Base-by-base conservation (phyloP, 2,329 filamentous ascomycete species). In the Monascus ruber region DNA sequence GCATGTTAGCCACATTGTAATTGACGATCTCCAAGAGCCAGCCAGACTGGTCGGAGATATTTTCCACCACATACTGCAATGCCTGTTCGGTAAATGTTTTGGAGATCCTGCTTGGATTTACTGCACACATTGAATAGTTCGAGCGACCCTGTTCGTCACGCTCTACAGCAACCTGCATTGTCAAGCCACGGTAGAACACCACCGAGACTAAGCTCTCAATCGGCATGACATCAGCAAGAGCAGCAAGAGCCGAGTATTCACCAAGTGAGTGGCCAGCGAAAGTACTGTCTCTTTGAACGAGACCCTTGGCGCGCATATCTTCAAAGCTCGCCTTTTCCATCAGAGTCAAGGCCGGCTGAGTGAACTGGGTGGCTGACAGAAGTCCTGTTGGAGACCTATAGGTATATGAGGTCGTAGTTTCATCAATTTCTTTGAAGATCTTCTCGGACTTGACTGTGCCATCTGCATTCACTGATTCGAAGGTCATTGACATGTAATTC, bases 241-340 rank as follows among this genome's bases (percentile, higher is more conserved):
- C 91, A 46, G 91, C 91, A 47, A 98, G 79, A 6, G 91, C 91
- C 46, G 88, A 95, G 72, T 98, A 98, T 70, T 98, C 91, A 65
- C 91, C 91, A 24, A 98, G 79, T 1, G 93, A 98, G 72, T 98
- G 91, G 49, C 91, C 91, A 9, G 91, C 91, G 61, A 98, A 98
- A 50, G 84, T 94, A 75, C 86, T 95, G 70, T 96, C 89, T 43
- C 86, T 77, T 53, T 94, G 87, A 27, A 98, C 89, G 28, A 98
- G 77, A 45, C 93, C 91, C 75, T 94, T 96, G 54, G 87, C 77
- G 58, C 86, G 86, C 91, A 98, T 96, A 64, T 98, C 93, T 68
- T 96, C 91, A 53, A 98, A 98, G 55, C 86, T 94, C 43, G 91
- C 91, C 77, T 98, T 98, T 73, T 98, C 91, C 93, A 98, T 98